A percentile compares a stretch with the other conserved stretches of the same genome.
These are phyloP conservation scores for Emergomyces orientalis DNA, from an alignment of 2,329 filamentous ascomycete genomes.

Conservation along the genomic window DNA sequence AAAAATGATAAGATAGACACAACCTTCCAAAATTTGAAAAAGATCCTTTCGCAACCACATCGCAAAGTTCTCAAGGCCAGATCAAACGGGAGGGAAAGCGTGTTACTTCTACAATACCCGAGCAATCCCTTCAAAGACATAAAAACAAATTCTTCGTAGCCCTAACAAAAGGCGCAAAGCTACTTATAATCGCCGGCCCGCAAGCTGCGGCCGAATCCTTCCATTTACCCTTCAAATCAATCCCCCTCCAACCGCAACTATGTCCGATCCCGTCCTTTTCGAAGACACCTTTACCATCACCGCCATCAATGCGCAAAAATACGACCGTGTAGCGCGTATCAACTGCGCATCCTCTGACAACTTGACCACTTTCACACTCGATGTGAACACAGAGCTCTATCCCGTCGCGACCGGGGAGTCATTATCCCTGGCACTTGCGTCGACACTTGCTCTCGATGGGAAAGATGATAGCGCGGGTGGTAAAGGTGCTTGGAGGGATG, in stretches of 20 bases:
- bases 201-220: background rate
- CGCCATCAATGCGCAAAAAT: slow-evolving; percentile 71
- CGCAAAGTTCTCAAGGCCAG: background rate
- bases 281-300: slow-evolving; percentile 85
- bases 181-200: background rate
- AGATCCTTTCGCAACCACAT: background rate
- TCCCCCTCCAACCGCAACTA: slow-evolving; percentile 36
- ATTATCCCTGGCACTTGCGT: slow-evolving; percentile 72
- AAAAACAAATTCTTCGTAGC: background rate
- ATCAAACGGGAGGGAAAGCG: too few species aligned
- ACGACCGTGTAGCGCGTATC: slow-evolving; percentile 88
- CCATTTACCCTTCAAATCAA: background rate
- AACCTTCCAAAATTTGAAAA: too few species aligned
- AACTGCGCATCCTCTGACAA: slow-evolving; percentile 65
- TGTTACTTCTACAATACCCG: background rate
- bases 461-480: slow-evolving; percentile 58
- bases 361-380: slow-evolving; percentile 68
- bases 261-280: slow-evolving; percentile 85
- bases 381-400: slow-evolving; percentile 91
- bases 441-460: slow-evolving; percentile 78
- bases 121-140: background rate
- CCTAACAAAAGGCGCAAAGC: background rate
- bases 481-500: slow-evolving; percentile 65
- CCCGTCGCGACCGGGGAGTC: slow-evolving; percentile 64
- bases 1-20: background rate